A percentile compares a stretch with the other conserved stretches of the same genome.
Conservation (phyloP, 1,284 basidiomycete genomes). For the Neonothopanus nambi region DNA sequence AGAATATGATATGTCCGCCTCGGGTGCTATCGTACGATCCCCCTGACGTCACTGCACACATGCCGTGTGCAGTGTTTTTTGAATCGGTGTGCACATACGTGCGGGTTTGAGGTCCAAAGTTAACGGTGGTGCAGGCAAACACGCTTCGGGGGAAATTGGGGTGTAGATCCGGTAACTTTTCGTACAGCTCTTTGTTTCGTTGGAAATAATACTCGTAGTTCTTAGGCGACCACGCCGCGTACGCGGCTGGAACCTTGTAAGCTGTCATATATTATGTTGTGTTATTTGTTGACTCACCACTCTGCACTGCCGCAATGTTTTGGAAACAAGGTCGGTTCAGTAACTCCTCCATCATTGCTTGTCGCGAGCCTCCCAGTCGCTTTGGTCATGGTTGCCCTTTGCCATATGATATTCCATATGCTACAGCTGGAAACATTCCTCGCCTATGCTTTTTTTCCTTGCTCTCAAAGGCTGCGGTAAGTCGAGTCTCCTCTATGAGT, state of each 20-base stretch:
- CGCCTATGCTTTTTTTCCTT: neutral
- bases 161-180: neutral
- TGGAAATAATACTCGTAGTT: neutral
- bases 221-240: neutral
- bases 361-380: neutral
- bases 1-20: slow-evolving; percentile 5
- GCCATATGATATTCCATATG: neutral
- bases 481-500: neutral
- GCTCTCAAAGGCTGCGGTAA: neutral
- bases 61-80: slow-evolving; percentile 2
- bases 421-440: neutral
- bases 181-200: neutral
- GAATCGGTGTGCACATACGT: slow-evolving; percentile 6
- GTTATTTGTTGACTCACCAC: neutral
- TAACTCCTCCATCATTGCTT: neutral
- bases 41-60: slow-evolving; percentile 6
- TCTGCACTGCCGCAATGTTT: neutral
- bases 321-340: neutral
- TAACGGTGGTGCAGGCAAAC: neutral
- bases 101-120: slow-evolving; percentile 2
- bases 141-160: neutral
- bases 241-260: neutral
- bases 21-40: slow-evolving; percentile 1
- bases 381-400: neutral
- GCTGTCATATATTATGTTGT: neutral